A percentile compares a stretch with the other conserved stretches of the same genome.
Evolutionary conservation across 371 early-diverging fungal species (phyloP).

Genomic region (Gilbertella persicaria): DNA sequence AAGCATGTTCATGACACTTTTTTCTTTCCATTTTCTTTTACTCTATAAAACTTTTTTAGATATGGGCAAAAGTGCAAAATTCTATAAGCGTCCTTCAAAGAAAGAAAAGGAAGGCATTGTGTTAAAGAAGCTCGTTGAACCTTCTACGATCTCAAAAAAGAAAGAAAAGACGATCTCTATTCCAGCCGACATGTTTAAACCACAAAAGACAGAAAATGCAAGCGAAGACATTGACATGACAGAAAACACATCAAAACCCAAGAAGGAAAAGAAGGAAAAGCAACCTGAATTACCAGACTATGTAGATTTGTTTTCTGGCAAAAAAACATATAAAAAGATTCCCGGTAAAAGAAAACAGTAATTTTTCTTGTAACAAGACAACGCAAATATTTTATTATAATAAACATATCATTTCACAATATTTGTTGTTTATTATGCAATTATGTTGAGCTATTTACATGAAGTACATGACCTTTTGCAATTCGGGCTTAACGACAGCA

Average conservation of each 20-base stretch:
- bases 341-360: conserved; percentile 35
- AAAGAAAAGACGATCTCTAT: conserved; percentile 17
- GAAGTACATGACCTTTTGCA: conserved; percentile 30
- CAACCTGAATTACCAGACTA: conserved; percentile 40
- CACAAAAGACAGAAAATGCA: conserved; percentile 1
- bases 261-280: conserved; percentile 15
- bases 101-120: conserved; percentile 57
- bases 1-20: not conserved
- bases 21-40: not conserved
- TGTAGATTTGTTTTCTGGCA: conserved; percentile 49
- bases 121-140: conserved; percentile 33
- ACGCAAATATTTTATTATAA: too few relatives aligned
- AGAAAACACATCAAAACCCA: conserved; percentile 5
- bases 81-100: conserved; percentile 59
- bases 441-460: conserved; percentile 27
- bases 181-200: conserved; percentile 10
- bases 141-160: conserved; percentile 25
- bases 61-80: conserved; percentile 67
- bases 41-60: not conserved
- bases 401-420: too few relatives aligned
- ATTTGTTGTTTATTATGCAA: too few relatives aligned
- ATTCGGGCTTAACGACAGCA: conserved; percentile 34
- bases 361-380: not conserved
- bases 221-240: conserved; percentile 24
- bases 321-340: conserved; percentile 45